phyloP scores from a whole-genome alignment of 768 basidiomycete genomes.

The Lentinus brumalis region DNA sequence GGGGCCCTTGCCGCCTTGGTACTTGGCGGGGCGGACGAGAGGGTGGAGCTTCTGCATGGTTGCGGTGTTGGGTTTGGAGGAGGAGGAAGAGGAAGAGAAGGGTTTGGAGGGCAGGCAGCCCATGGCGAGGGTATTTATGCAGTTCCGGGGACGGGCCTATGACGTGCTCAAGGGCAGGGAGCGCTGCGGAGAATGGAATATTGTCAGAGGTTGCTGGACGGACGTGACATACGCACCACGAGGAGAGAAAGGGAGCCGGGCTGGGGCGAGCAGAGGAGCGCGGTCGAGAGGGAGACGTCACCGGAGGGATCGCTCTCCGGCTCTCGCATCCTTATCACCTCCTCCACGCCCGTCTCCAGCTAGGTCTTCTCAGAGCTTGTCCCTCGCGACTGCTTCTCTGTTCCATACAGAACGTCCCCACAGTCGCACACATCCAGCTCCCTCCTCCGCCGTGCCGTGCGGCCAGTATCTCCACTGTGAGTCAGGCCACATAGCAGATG shows the following conservation, averaged over 20 bases:
- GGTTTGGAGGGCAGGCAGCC: constrained; percentile 17
- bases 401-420: constrained; percentile 13
- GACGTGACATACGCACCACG: background rate
- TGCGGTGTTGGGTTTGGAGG: background rate
- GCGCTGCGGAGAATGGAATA: background rate
- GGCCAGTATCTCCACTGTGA: background rate
- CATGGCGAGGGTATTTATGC: constrained; percentile 9
- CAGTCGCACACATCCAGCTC: background rate
- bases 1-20: constrained; percentile 25
- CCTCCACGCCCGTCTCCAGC: constrained; percentile 1
- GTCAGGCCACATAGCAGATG: background rate
- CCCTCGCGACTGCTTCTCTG: background rate
- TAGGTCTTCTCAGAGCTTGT: constrained; percentile 3
- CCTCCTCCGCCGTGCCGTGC: background rate
- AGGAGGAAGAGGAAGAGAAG: constrained; percentile 1
- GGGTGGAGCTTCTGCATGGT: constrained; percentile 23
- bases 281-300: constrained; percentile 9
- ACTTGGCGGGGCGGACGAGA: constrained; percentile 26
- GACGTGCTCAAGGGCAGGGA: background rate
- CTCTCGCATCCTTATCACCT: background rate
- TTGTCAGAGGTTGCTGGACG: background rate
- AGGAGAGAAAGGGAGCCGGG: background rate
- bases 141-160: background rate
- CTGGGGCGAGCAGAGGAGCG: background rate
- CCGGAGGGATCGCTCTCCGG: background rate